Evolutionary conservation across 495 filamentous ascomycete genomes (phyloP).

Genomic region (Penicillium flavigenum): DNA sequence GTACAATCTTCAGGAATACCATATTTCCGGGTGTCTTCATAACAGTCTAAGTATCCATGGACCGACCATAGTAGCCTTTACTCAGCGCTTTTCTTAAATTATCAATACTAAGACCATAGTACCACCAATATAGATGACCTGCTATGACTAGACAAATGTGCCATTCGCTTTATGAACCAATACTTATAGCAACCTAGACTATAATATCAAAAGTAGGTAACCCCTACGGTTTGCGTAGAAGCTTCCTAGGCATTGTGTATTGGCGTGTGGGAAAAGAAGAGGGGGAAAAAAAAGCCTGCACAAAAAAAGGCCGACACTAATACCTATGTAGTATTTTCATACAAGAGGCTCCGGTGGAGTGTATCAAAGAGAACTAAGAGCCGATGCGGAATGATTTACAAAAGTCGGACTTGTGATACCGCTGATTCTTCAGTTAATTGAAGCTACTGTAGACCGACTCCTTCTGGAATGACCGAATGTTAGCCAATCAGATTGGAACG

Average conservation of each 20-base stretch:
- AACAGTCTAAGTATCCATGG: not conserved
- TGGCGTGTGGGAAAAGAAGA: too few species aligned
- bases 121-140: not conserved
- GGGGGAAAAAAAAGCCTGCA: too few species aligned
- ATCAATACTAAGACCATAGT: not conserved
- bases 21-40: not conserved
- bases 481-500: not conserved
- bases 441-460: not conserved
- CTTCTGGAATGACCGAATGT: not conserved
- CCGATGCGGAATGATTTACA: not conserved
- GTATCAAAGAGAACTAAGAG: not conserved
- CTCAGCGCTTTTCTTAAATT: not conserved
- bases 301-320: not conserved
- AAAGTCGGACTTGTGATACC: constrained; percentile 2
- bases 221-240: not conserved
- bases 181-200: not conserved
- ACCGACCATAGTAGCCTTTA: not conserved
- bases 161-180: not conserved
- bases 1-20: not conserved
- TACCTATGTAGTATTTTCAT: not conserved
- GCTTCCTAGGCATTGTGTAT: not conserved
- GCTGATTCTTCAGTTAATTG: too few species aligned
- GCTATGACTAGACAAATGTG: not conserved
- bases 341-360: not conserved
- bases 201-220: not conserved